Evolutionary conservation across 345 rosid species (phyloP).

Genomic region (Sisymbrium altissimum): DNA sequence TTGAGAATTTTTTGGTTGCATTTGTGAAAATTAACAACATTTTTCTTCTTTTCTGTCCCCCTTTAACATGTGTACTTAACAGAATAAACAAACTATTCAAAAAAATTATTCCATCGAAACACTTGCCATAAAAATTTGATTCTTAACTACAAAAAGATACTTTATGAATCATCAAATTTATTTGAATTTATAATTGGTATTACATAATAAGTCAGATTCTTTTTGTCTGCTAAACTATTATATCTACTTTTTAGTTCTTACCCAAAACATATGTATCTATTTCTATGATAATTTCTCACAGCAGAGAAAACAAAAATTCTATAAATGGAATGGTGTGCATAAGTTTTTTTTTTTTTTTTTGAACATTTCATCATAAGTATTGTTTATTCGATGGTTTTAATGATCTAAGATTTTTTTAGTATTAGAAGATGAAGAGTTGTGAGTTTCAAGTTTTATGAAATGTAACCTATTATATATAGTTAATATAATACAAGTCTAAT

Average conservation of each 20-base stretch:
- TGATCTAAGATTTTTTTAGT: not conserved
- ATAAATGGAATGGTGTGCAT: not conserved
- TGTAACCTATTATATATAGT: not conserved
- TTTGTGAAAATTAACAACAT: not conserved
- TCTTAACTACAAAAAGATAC: not conserved
- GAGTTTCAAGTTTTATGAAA: not conserved
- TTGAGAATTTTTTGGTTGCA: not conserved
- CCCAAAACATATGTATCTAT: not conserved
- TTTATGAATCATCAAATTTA: not conserved
- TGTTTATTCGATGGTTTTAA: not conserved
- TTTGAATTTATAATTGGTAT: not conserved
- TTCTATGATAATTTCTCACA: not conserved
- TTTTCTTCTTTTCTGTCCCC: not conserved
- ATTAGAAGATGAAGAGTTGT: not conserved
- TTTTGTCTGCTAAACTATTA: not conserved
- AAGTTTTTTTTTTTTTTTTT: too few relatives aligned
- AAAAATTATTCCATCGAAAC: not conserved
- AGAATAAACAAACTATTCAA: not conserved
- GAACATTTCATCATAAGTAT: too few relatives aligned
- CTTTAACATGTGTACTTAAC: not conserved
- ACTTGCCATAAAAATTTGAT: not conserved
- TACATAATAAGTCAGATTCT: too few relatives aligned
- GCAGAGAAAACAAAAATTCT: not conserved
- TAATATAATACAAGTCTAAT: not conserved
- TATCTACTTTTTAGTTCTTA: not conserved